A percentile compares a stretch with the other conserved stretches of the same genome.
Evolutionary conservation across 2,329 filamentous ascomycete genomes (phyloP).

Genomic region (Pseudogymnoascus sp.): DNA sequence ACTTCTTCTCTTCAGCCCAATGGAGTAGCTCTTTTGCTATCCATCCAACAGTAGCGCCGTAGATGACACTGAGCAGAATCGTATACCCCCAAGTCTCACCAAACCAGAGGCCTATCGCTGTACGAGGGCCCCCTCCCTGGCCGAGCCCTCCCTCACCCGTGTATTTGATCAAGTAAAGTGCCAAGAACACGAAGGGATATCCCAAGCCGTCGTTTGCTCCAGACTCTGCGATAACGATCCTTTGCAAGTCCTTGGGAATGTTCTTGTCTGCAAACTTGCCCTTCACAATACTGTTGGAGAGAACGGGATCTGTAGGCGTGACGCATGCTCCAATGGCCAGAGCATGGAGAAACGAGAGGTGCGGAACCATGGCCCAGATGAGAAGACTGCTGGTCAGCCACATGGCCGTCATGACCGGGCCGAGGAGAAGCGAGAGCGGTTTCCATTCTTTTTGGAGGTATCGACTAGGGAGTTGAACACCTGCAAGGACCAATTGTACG

Average conservation of each 20-base stretch:
- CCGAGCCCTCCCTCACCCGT: slow-evolving; percentile 46
- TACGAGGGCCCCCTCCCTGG: slow-evolving; percentile 46
- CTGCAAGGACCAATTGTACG: slow-evolving; percentile 78
- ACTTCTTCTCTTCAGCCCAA: slow-evolving; percentile 49
- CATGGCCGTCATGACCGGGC: slow-evolving; percentile 76
- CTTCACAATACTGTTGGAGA: slow-evolving; percentile 86
- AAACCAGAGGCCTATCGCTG: slow-evolving; percentile 71
- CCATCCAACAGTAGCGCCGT: slow-evolving; percentile 72
- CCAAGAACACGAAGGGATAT: slow-evolving; percentile 78
- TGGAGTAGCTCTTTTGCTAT: slow-evolving; percentile 73
- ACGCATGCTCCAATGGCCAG: slow-evolving; percentile 73
- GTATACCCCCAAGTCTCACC: slow-evolving; percentile 75
- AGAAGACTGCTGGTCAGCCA: slow-evolving; percentile 71
- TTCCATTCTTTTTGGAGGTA: slow-evolving; percentile 72
- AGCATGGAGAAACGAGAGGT: slow-evolving; percentile 66
- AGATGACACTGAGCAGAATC: slow-evolving; percentile 66
- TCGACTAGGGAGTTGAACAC: slow-evolving; percentile 74
- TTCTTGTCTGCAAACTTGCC: slow-evolving; percentile 86
- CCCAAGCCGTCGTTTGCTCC: slow-evolving; percentile 82
- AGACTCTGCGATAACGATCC: slow-evolving; percentile 68
- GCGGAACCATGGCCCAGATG: slow-evolving; percentile 64
- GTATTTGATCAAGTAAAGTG: slow-evolving; percentile 76
- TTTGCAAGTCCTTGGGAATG: slow-evolving; percentile 68
- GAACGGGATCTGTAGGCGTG: slow-evolving; percentile 77
- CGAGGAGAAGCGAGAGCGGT: slow-evolving; percentile 62